phyloP scores from a whole-genome alignment of 75 land plant genomes.

The Sequoia sempervirens region DNA sequence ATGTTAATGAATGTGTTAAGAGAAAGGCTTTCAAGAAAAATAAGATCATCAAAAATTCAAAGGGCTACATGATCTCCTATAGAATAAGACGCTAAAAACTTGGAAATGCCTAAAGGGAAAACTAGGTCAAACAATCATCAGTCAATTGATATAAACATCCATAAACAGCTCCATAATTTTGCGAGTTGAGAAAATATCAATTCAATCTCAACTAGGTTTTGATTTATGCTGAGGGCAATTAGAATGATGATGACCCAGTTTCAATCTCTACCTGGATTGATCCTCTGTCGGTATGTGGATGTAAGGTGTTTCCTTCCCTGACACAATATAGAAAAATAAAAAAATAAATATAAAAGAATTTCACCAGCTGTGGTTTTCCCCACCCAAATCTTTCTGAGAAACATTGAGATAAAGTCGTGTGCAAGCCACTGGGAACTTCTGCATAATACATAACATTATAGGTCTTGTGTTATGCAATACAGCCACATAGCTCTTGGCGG shows the following conservation, averaged over 20 bases:
- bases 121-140: neutral
- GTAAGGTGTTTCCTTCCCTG: neutral
- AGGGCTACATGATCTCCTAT: neutral
- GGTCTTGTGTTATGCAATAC: neutral
- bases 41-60: neutral
- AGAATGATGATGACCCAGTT: neutral
- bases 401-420: neutral
- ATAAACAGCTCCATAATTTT: neutral
- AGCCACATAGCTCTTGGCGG: neutral
- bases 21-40: constrained; percentile 2
- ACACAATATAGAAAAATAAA: too few relatives aligned
- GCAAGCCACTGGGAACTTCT: neutral
- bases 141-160: neutral
- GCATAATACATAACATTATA: neutral
- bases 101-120: neutral
- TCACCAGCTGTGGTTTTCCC: neutral
- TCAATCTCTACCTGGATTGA: neutral
- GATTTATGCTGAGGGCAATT: neutral
- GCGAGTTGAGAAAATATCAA: neutral
- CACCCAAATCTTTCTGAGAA: neutral
- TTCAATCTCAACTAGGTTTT: neutral
- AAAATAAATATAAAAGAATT: neutral
- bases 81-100: neutral
- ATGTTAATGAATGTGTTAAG: neutral
- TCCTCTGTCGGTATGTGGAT: neutral